Evolutionary conservation across 352 stramenopile genomes (phyloP).

Genomic region (Globisporangium nunn): DNA sequence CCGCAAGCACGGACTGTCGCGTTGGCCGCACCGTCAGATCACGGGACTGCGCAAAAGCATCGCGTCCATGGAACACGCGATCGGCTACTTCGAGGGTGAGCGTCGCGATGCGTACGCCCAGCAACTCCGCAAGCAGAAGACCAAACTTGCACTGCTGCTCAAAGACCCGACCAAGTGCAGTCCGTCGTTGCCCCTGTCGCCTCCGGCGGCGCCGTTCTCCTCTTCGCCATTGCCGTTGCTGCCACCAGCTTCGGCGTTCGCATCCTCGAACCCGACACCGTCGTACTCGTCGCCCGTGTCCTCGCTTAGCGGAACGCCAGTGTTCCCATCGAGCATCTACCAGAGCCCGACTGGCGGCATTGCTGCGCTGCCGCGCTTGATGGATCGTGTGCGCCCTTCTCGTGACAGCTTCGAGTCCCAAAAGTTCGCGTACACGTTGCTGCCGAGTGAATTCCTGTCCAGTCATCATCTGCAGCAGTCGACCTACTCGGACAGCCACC

Average conservation of each 20-base stretch:
- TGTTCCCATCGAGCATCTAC: neutral
- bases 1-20: slow-evolving; percentile 64
- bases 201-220: slow-evolving; percentile 2
- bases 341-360: neutral
- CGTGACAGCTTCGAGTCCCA: neutral
- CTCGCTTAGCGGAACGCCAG: neutral
- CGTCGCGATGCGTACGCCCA: slow-evolving; percentile 64
- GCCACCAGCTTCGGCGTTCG: neutral
- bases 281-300: neutral
- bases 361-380: neutral
- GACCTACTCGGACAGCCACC: neutral
- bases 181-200: slow-evolving; percentile 10
- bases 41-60: slow-evolving; percentile 84
- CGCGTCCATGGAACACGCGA: slow-evolving; percentile 78
- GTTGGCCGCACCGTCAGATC: slow-evolving; percentile 84
- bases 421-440: neutral
- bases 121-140: slow-evolving; percentile 69
- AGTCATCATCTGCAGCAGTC: neutral
- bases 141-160: slow-evolving; percentile 59
- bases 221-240: neutral
- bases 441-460: neutral
- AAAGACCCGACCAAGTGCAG: slow-evolving; percentile 55
- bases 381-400: neutral
- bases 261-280: neutral
- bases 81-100: slow-evolving; percentile 64